These are phyloP conservation scores for Diplosphaera chodatii DNA, from an alignment of 139 green algal species.

Conservation along the genomic window DNA sequence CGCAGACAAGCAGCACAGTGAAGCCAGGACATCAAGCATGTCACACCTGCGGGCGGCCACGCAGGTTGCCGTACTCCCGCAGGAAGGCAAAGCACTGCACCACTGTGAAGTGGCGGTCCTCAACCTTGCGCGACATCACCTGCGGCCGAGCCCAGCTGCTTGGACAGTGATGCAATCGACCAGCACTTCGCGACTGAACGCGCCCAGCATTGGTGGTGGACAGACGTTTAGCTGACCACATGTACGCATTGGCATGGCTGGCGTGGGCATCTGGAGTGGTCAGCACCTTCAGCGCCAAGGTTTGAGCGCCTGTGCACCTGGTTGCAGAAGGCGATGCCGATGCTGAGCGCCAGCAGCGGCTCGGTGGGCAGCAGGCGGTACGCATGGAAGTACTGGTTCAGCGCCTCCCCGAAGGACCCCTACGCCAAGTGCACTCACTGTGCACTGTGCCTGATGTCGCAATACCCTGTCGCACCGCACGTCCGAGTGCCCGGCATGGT, in stretches of 20 bases:
- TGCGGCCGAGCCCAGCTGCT: slow-evolving; percentile 26
- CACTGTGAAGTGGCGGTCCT: slow-evolving; percentile 49
- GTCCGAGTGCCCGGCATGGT: no score
- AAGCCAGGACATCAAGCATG: no score
- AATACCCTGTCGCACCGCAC: no score
- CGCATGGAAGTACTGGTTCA: slow-evolving; percentile 63
- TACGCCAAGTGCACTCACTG: neutral
- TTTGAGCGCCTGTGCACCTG: neutral
- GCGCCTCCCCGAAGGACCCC: slow-evolving; percentile 31
- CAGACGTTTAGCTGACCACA: no score
- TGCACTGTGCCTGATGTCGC: no score
- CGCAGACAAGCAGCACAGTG: no score
- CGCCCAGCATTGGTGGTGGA: slow-evolving; percentile 8
- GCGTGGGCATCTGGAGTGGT: no score
- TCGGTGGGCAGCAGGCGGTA: slow-evolving; percentile 37
- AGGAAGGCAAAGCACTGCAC: slow-evolving; percentile 76
- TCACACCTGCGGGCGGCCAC: slow-evolving; percentile 9
- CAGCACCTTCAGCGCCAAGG: no score
- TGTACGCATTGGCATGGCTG: neutral
- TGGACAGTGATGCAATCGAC: slow-evolving; percentile 50
- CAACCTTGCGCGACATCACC: slow-evolving; percentile 28
- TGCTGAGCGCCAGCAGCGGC: slow-evolving; percentile 55
- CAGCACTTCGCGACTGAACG: slow-evolving; percentile 41
- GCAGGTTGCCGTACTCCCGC: slow-evolving; percentile 33
- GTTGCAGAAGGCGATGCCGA: slow-evolving; percentile 41